Percentiles rank a stretch among this genome's conserved stretches.
Conservation (phyloP, 768 basidiomycete species). For the Sarcomyxa edulis region DNA sequence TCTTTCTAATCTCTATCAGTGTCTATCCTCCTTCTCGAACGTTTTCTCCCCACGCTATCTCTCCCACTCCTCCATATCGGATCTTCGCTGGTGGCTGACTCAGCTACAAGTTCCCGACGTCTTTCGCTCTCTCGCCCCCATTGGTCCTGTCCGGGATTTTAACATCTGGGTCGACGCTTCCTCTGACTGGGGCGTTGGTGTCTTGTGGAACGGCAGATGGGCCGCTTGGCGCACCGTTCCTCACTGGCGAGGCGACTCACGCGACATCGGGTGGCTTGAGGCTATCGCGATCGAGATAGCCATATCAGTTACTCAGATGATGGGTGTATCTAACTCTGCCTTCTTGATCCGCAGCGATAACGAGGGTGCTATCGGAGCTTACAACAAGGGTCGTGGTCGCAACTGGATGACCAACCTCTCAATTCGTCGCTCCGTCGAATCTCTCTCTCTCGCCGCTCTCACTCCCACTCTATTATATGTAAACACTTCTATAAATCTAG, state of each 20-base stretch:
- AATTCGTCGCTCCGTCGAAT: conserved; percentile 9
- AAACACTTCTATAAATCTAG: conserved; percentile 20
- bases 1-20: conserved; percentile 5
- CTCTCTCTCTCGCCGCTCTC: conserved; percentile 13
- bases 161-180: conserved; percentile 23
- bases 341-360: conserved; percentile 18
- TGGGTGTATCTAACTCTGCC: conserved; percentile 4
- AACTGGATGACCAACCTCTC: conserved; percentile 16
- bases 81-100: conserved; percentile 6
- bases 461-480: conserved; percentile 16
- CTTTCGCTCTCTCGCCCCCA: conserved; percentile 4
- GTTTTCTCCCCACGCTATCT: conserved; percentile 2
- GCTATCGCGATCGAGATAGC: too few relatives aligned
- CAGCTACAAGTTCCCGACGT: conserved; percentile 9
- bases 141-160: conserved; percentile 9
- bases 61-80: conserved; percentile 2
- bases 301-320: too few relatives aligned
- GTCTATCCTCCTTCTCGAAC: conserved; percentile 3
- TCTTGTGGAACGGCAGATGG: conserved; percentile 21
- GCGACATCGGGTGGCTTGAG: background rate
- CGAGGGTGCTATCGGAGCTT: conserved; percentile 19
- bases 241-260: conserved; percentile 8
- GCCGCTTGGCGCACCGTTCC: conserved; percentile 15
- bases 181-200: conserved; percentile 31
- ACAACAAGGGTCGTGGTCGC: conserved; percentile 11